Evolutionary conservation across 106 monocot species (phyloP).

Genomic region (Apostasia shenzhenica): DNA sequence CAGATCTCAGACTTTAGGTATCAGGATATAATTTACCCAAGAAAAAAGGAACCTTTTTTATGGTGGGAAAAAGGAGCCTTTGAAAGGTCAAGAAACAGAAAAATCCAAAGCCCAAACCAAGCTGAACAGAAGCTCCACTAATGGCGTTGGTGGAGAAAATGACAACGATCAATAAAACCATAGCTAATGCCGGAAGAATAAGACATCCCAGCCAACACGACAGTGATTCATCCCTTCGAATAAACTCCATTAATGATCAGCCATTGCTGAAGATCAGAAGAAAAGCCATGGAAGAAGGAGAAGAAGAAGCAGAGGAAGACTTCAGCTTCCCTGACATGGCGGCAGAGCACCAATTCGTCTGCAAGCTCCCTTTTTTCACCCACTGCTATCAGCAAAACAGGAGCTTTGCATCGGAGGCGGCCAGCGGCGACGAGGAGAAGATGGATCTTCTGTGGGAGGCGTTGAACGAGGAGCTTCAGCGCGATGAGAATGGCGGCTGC

Average conservation of each 20-base stretch:
- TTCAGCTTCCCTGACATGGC: conserved; percentile 41
- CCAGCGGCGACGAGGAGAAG: conserved; percentile 12
- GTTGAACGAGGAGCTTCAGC: conserved; percentile 41
- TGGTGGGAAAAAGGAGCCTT: no score
- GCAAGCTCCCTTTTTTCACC: conserved; percentile 22
- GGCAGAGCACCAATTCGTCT: conserved; percentile 14
- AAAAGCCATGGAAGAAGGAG: not conserved
- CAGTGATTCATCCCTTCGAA: not conserved
- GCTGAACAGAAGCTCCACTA: not conserved
- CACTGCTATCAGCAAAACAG: not conserved
- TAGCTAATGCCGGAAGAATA: not conserved
- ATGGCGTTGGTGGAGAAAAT: not conserved
- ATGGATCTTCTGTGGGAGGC: conserved; percentile 53
- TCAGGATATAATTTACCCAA: no score
- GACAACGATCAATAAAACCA: not conserved
- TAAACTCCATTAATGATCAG: not conserved
- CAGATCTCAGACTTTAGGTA: no score
- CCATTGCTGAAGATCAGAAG: not conserved
- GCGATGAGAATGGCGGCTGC: not conserved
- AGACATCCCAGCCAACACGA: not conserved
- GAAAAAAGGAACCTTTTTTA: no score
- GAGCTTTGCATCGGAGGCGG: conserved; percentile 1
- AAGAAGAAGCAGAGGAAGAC: conserved; percentile 16
- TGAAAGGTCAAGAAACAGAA: no score
- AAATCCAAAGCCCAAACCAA: not conserved